Evolutionary conservation across 306 rosid species (phyloP), one percentile per base, ranked within the genome.

Genomic region (Dicorynia guianensis): DNA sequence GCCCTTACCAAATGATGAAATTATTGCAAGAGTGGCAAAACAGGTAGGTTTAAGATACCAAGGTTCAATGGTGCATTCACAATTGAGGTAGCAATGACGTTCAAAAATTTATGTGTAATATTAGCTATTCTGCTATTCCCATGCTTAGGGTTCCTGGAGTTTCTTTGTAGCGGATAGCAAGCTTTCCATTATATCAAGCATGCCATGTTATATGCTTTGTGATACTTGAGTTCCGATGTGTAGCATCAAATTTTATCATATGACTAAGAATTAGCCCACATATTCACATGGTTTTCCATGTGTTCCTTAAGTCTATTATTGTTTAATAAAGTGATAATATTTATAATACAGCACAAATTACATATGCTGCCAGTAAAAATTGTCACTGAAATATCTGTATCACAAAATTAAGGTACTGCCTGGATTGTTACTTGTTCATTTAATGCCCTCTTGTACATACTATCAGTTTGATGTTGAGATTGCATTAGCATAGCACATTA

Each of bases 1-100:
- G 99, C 96, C 97, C 69, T 86, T 92, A 65, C 88, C 85, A 47
- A 95, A 95, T 53, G 99, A 92, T 0, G 95, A 92, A 84, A 95
- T 95, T 58, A 85, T 92, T 75, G 78, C 95, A 49, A 92, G 93
- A 89, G 99, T 95, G 62, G 72, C 89, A 12, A 92, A 89, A 76
- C 99, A 95, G 97, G 98, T 81, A 69, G 30, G 80, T 69, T 67
- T 9, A 69, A 39, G 65, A 39, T 25, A 25, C 30, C 30, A 25
- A 25, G 30, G 30, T 25, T 25, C 18, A n/a, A 43, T 62, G 47
- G 69, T 71, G 3, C 53, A 71, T 47, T 63, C 49, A 34, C 38
- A 14, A 8, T 65, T 71, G 76, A 66, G 75, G 49, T 67, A 53
- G 54, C 39, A 47, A n/a, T 76, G 56, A 54, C 71, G 30, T 19